These are phyloP conservation scores for Elsinoe necatrix DNA, from an alignment of 2,329 filamentous ascomycete genomes.

Conservation along the genomic window DNA sequence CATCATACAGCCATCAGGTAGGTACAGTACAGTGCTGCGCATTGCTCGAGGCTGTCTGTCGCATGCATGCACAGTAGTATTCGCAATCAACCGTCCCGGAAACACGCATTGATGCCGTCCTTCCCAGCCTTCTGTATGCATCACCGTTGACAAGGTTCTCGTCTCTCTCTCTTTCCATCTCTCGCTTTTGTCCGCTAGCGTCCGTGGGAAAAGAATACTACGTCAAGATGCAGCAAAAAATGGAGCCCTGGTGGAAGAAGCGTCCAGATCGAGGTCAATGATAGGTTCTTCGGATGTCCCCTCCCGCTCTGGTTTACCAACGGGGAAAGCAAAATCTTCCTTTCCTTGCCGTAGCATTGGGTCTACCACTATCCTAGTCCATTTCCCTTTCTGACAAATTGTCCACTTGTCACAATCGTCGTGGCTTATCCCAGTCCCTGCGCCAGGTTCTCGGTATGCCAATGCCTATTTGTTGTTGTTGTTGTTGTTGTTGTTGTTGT, in stretches of 20 bases:
- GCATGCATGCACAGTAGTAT: background rate
- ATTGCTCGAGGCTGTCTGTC: background rate
- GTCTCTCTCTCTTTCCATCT: background rate
- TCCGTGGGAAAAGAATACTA: background rate
- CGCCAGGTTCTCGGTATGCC: background rate
- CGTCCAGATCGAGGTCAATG: background rate
- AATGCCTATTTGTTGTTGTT: background rate
- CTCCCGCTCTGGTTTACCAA: background rate
- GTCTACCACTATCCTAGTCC: background rate
- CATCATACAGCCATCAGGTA: too few relatives aligned
- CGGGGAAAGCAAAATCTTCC: background rate
- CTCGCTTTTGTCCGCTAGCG: background rate
- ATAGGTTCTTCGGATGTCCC: background rate
- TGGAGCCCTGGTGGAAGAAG: background rate
- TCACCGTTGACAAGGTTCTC: conserved; percentile 5
- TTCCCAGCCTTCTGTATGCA: background rate
- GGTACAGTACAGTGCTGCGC: too few relatives aligned
- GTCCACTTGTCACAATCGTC: background rate
- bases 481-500: too few relatives aligned
- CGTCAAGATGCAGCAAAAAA: background rate
- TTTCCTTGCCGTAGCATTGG: background rate
- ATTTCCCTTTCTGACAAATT: too few relatives aligned
- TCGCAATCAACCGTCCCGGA: background rate
- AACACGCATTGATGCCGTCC: background rate
- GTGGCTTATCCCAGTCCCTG: background rate